Evolutionary conservation across 1,284 basidiomycete species (phyloP).

Genomic region (Apiotrichum gracile): DNA sequence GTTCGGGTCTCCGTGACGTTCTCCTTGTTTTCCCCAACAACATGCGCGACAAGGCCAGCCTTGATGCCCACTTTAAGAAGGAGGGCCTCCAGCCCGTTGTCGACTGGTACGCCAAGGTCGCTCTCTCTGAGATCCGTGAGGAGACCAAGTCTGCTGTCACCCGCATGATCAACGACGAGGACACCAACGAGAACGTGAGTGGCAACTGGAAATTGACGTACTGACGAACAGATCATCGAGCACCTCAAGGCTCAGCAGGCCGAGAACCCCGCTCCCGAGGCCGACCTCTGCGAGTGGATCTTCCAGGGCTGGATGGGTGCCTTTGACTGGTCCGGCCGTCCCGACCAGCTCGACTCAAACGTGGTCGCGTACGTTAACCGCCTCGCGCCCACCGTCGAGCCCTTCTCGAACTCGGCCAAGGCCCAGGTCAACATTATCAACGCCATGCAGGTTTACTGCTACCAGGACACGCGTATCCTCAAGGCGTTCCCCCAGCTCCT

Average conservation of each 20-base stretch:
- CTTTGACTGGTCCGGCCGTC: slow-evolving; percentile 77
- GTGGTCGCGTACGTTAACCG: slow-evolving; percentile 75
- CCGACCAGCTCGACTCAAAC: slow-evolving; percentile 82
- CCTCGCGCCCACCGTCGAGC: slow-evolving; percentile 75
- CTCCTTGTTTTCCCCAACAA: slow-evolving; percentile 78
- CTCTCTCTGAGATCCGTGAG: slow-evolving; percentile 67
- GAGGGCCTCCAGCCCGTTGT: slow-evolving; percentile 69
- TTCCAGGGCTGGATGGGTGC: slow-evolving; percentile 84
- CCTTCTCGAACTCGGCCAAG: slow-evolving; percentile 79
- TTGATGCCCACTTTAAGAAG: slow-evolving; percentile 81
- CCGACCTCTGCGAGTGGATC: slow-evolving; percentile 78
- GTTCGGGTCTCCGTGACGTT: slow-evolving; percentile 78
- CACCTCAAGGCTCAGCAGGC: slow-evolving; percentile 60
- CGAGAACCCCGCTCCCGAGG: slow-evolving; percentile 59
- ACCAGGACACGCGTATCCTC: slow-evolving; percentile 88
- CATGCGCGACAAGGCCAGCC: slow-evolving; percentile 63
- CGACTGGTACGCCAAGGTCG: slow-evolving; percentile 87
- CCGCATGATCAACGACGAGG: slow-evolving; percentile 54
- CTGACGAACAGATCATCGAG: slow-evolving; percentile 59
- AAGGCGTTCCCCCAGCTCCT: slow-evolving; percentile 90
- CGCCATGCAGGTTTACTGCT: slow-evolving; percentile 86
- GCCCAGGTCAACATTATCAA: slow-evolving; percentile 89
- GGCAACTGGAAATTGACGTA: neutral
- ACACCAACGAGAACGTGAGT: slow-evolving; percentile 60
- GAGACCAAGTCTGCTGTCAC: slow-evolving; percentile 59